Evolutionary conservation across 495 filamentous ascomycete species (phyloP), one percentile per base, ranked within the genome.

Genomic region (Chaetomium tenue): DNA sequence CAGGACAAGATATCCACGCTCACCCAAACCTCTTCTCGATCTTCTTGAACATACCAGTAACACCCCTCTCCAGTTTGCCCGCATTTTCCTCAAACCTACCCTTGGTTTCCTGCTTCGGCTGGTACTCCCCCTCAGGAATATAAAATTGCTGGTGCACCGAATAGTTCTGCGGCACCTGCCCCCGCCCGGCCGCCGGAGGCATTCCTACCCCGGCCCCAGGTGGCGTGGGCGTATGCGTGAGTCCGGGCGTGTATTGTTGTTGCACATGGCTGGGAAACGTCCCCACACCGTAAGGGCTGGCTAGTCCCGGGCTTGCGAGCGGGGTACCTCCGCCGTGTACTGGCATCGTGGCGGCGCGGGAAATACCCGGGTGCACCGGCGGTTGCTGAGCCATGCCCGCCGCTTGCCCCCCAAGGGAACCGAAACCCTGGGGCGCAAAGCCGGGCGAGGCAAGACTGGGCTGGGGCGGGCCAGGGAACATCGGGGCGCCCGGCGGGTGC

Each of bases 1-100:
- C 16, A 0, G 0, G 15, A 58, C 30, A 12, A 40, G 12, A 37
- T 23, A 12, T 22, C 15, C 15, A 22, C 46, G 6, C 30, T 66
- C 55, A 79, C 11, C 80, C 89, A 74, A 93, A 85, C 72, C 85
- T 89, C 84, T 94, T 94, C 81, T 96, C 92, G 71, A 96, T 79
- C 77, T 86, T 92, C 86, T 92, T 96, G 70, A 97, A 79, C 74
- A 95, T 88, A 42, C 88, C 82, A 63, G 88, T 88, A 16, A 96
- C 86, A 3, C 89, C 87, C 74, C 86, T 89, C 78, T 97, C 92
- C 55, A 94, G 66, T 67, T 82, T 80, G 2, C 81, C 83, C n/a
- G 88, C 87, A 51, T 82, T 77, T 58, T 88, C 84, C 68, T 93
- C 91, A 26, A 96, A 70, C 71, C 81, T 89, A 60, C 82, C 78